phyloP scores from a whole-genome alignment of 2,329 filamentous ascomycete genomes.

The Claviceps spartinae region DNA sequence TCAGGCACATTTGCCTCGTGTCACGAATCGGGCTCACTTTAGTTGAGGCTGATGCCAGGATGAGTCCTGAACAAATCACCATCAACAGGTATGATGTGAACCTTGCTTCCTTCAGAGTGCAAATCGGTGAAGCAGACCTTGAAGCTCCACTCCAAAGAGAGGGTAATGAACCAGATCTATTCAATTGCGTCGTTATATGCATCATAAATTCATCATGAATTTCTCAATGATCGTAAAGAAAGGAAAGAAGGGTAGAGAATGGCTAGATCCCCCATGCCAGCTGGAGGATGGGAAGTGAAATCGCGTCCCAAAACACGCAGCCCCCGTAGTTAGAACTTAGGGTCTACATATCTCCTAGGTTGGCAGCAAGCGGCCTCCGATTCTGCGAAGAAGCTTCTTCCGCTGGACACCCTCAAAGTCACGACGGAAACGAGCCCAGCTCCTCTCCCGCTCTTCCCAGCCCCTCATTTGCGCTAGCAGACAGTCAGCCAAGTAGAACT shows the following conservation, averaged over 20 bases:
- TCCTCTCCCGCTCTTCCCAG: conserved; percentile 36
- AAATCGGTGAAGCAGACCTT: background rate
- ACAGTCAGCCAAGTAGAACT: background rate
- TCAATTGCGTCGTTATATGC: conserved; percentile 7
- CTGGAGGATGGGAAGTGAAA: background rate
- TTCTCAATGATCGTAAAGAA: background rate
- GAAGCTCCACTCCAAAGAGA: background rate
- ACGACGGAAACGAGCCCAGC: conserved; percentile 30
- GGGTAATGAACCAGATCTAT: background rate
- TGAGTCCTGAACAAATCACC: background rate
- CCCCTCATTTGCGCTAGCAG: conserved; percentile 35
- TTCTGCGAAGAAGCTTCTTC: conserved; percentile 27
- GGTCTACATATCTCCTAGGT: background rate
- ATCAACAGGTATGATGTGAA: background rate
- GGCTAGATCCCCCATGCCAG: background rate
- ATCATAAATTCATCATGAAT: conserved; percentile 3
- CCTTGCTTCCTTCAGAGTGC: background rate
- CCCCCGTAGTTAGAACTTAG: too few species aligned
- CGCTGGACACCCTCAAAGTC: conserved; percentile 22
- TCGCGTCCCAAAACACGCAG: background rate
- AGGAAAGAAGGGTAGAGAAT: background rate
- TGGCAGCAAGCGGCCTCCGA: conserved; percentile 19
- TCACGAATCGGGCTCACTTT: too few species aligned
- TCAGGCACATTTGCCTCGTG: too few species aligned
- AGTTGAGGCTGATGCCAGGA: too few species aligned